Evolutionary conservation across 2,329 filamentous ascomycete species (phyloP).

Genomic region (Fusarium coffeatum): DNA sequence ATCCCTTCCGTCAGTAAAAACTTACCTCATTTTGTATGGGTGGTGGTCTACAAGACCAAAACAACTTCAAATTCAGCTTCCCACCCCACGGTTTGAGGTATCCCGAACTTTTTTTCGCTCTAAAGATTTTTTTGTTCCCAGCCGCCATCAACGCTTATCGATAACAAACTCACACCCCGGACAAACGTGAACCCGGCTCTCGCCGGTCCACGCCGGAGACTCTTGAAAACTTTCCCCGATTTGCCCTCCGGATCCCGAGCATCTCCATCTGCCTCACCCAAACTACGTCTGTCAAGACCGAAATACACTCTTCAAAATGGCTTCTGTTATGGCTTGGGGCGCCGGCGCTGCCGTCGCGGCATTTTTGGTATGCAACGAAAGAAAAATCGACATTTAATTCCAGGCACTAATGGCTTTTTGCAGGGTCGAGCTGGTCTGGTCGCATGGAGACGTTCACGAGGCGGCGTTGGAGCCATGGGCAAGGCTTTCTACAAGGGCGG

Average conservation of each 20-base stretch:
- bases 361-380: constrained; percentile 58
- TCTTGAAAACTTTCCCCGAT: constrained; percentile 46
- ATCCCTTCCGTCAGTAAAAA: not conserved
- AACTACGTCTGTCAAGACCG: constrained; percentile 7
- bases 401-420: constrained; percentile 22
- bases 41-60: constrained; percentile 45
- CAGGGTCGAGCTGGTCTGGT: constrained; percentile 94
- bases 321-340: constrained; percentile 60
- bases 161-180: constrained; percentile 34
- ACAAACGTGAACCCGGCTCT: constrained; percentile 31
- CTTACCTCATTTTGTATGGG: constrained; percentile 45
- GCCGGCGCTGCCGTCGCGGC: constrained; percentile 63
- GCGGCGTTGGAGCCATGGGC: constrained; percentile 81
- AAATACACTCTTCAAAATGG: constrained; percentile 47
- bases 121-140: constrained; percentile 14
- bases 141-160: constrained; percentile 34
- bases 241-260: constrained; percentile 28
- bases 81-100: constrained; percentile 41
- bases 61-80: constrained; percentile 44
- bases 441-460: constrained; percentile 84
- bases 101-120: constrained; percentile 13
- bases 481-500: constrained; percentile 98
- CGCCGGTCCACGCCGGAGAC: constrained; percentile 42
- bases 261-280: constrained; percentile 24
- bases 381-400: not conserved